Conservation (phyloP, 345 rosid species). For the Citrus reticulata region DNA sequence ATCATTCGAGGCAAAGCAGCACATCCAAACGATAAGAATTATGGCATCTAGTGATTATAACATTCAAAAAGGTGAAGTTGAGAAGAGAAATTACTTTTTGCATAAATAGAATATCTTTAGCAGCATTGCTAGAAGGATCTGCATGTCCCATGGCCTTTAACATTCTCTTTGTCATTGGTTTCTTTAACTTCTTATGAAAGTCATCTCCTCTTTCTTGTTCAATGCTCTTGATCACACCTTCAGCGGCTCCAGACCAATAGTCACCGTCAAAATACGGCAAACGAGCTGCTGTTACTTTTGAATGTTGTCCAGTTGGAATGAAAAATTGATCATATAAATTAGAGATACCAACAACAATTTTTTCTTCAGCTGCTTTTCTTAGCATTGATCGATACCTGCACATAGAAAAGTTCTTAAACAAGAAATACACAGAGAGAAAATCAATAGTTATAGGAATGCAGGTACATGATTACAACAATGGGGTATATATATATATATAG, state of each 20-base stretch:
- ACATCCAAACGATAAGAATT: neutral
- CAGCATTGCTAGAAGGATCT: conserved; percentile 29
- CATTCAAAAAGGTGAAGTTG: neutral
- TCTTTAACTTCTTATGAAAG: conserved; percentile 22
- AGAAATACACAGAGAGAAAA: neutral
- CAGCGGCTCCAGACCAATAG: conserved; percentile 99
- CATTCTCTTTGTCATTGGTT: conserved; percentile 28
- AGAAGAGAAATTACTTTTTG: conserved; percentile 33
- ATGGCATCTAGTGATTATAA: neutral
- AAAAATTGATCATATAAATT: conserved; percentile 93
- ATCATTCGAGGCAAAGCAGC: neutral
- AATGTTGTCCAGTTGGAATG: conserved; percentile 69
- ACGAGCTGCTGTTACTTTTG: conserved; percentile 96
- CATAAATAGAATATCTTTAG: conserved; percentile 46
- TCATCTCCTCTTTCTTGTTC: conserved; percentile 21
- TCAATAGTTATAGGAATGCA: neutral
- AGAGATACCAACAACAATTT: conserved; percentile 69
- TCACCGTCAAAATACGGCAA: conserved; percentile 99
- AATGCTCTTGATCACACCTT: conserved; percentile 37
- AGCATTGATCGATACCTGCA: conserved; percentile 88
- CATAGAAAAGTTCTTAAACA: conserved; percentile 9
- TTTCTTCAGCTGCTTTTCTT: conserved; percentile 82
- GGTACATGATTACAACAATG: neutral
- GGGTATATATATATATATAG: neutral
- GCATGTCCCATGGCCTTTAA: conserved; percentile 42